Conservation (phyloP, 768 basidiomycete genomes). For the Mycena haematopus region DNA sequence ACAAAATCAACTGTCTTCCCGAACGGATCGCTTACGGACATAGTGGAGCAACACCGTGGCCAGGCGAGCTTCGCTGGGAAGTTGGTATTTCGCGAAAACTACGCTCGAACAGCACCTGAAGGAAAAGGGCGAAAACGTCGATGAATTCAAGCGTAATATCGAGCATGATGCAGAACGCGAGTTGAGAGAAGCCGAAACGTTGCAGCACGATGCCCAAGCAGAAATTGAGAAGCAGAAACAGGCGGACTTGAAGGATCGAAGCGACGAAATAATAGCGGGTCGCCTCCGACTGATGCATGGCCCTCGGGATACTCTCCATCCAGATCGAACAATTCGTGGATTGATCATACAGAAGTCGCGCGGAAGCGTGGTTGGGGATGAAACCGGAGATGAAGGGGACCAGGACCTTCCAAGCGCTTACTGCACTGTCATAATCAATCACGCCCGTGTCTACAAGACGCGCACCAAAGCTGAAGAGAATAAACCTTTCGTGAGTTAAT, state of each 20-base stretch:
- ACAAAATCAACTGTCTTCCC: conserved; percentile 54
- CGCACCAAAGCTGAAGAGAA: conserved; percentile 53
- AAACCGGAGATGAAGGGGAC: conserved; percentile 58
- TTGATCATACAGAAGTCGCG: conserved; percentile 64
- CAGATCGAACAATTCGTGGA: conserved; percentile 70
- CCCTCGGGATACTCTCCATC: conserved; percentile 74
- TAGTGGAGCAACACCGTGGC: conserved; percentile 36
- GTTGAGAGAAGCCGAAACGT: conserved; percentile 45
- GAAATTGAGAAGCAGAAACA: conserved; percentile 46
- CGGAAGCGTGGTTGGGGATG: conserved; percentile 60
- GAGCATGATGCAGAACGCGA: conserved; percentile 55
- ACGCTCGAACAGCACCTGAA: conserved; percentile 46
- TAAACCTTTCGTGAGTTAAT: conserved; percentile 50
- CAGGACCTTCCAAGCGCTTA: conserved; percentile 71
- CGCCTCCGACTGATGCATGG: conserved; percentile 65
- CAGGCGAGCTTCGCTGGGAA: conserved; percentile 53
- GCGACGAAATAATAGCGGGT: conserved; percentile 49
- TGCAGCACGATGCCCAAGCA: conserved; percentile 31
- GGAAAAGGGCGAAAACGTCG: conserved; percentile 38
- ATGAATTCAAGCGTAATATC: conserved; percentile 46
- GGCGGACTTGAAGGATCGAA: conserved; percentile 43
- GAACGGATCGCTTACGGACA: conserved; percentile 52
- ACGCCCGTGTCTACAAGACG: conserved; percentile 51
- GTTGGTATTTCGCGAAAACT: conserved; percentile 61
- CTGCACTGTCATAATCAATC: conserved; percentile 55